These are phyloP conservation scores for Dunaliella sp. DNA, from an alignment of 139 green algal species.

Conservation along the genomic window DNA sequence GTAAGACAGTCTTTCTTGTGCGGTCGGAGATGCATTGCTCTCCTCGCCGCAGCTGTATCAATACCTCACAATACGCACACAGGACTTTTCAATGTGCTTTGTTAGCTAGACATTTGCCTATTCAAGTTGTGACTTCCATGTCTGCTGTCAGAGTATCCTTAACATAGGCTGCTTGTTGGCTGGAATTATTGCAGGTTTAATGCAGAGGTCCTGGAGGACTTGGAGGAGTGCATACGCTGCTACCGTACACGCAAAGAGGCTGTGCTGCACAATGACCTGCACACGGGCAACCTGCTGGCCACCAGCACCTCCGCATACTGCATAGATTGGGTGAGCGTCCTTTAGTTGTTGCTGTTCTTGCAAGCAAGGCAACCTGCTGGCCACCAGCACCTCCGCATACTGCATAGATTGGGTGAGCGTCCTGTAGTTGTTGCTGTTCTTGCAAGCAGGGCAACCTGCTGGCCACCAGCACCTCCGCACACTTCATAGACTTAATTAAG, in stretches of 20 bases:
- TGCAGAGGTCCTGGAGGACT: background rate
- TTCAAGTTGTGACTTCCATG: too few relatives aligned
- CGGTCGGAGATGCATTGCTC: too few relatives aligned
- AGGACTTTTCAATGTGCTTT: too few relatives aligned
- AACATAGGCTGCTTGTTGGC: too few relatives aligned
- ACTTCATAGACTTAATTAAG: constrained; percentile 55
- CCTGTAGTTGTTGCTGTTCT: too few relatives aligned
- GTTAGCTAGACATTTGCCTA: too few relatives aligned
- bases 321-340: constrained; percentile 41
- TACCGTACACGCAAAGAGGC: constrained; percentile 30
- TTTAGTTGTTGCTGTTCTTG: too few relatives aligned
- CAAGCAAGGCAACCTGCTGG: constrained; percentile 52
- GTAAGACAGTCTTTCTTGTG: too few relatives aligned
- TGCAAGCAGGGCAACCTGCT: constrained; percentile 53
- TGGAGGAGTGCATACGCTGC: constrained; percentile 20
- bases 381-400: constrained; percentile 14
- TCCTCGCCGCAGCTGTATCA: too few relatives aligned
- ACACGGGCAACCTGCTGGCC: constrained; percentile 48
- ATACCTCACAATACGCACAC: too few relatives aligned
- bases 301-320: constrained; percentile 19
- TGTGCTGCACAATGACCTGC: constrained; percentile 53
- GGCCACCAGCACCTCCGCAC: constrained; percentile 15
- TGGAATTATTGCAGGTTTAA: constrained; percentile 24
- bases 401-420: constrained; percentile 43
- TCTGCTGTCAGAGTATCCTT: too few relatives aligned